Base-by-base conservation (phyloP, 805 yeast genomes). In the Babjeviella inositovora region DNA sequence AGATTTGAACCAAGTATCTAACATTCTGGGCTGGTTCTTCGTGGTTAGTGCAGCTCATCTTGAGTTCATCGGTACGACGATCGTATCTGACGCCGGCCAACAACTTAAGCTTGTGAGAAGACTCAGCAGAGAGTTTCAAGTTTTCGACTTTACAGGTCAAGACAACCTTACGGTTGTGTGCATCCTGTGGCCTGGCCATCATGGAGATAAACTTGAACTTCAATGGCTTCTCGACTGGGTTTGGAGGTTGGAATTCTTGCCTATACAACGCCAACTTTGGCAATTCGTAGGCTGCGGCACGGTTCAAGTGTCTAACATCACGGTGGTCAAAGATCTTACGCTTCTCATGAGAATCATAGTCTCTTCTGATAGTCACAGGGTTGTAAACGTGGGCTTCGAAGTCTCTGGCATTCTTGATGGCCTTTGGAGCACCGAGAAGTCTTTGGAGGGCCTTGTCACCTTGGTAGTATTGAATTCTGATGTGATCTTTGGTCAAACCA, bases 231-330 rank as follows among this genome's bases (percentile, higher is more conserved):
- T 56, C 52, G 10, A 38, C 41, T 7, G 35, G 33, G 5, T 57
- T 33, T 8, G 56, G 55, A 11, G 73, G 73, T 16, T 39, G 44
- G 52, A 79, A 85, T 29, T 58, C 61, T 46, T 75, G 70, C 35
- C 87, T 73, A 43, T 61, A 77, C 45, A 81, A 70, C 19, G 73
- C 70, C 32, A 90, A 58, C 26, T 70, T 62, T 5, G 98, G 98
- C 58, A 87, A 62, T 44, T 87, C 97, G 50, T 75, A 87, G 0
- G 96, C 95, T 7, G 92, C 81, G 20, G 81, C 58, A 37, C 96
- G 64, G 39, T 73, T 73, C 38, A 73, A 70, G 32, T 76, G 68
- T 34, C 93, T 70, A 35, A 67, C 70, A 32, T 68, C 74, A 40
- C 96, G 65, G 37, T 70, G 79, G 32, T 69, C 74, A 26, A 68